phyloP scores from a whole-genome alignment of 2,329 filamentous ascomycete species.

The Aspergillus pseudonomiae region DNA sequence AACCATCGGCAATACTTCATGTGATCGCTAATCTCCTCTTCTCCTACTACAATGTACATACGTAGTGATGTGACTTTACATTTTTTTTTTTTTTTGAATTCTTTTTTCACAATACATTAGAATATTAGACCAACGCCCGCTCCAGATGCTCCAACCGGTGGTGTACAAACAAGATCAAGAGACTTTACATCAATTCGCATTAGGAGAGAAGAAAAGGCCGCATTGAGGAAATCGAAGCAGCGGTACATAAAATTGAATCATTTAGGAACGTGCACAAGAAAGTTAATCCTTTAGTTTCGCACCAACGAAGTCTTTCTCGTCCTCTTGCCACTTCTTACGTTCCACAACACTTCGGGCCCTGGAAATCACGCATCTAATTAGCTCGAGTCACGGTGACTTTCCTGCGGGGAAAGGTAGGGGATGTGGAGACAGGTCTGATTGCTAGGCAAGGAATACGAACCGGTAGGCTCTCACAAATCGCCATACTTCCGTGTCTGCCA shows the following conservation, averaged over 20 bases:
- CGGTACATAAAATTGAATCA: background rate
- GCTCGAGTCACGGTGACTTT: background rate
- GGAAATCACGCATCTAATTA: slow-evolving; percentile 8
- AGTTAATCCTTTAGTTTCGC: slow-evolving; percentile 33
- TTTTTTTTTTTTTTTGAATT: background rate
- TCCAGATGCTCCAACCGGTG: background rate
- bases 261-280: background rate
- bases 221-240: background rate
- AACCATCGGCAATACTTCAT: slow-evolving; percentile 5
- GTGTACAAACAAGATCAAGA: slow-evolving; percentile 10
- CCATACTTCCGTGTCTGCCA: slow-evolving; percentile 67
- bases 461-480: slow-evolving; percentile 63
- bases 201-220: background rate
- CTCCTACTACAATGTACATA: too few relatives aligned
- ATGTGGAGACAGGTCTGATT: background rate
- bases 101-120: background rate
- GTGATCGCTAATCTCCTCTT: slow-evolving; percentile 1
- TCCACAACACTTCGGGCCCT: slow-evolving; percentile 60
- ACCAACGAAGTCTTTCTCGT: slow-evolving; percentile 60
- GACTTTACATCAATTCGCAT: slow-evolving; percentile 3
- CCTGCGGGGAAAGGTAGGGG: background rate
- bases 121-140: background rate
- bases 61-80: too few relatives aligned
- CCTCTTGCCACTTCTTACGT: slow-evolving; percentile 62
- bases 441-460: slow-evolving; percentile 27